phyloP scores from a whole-genome alignment of 2,329 filamentous ascomycete genomes.

The Moelleriella libera region DNA sequence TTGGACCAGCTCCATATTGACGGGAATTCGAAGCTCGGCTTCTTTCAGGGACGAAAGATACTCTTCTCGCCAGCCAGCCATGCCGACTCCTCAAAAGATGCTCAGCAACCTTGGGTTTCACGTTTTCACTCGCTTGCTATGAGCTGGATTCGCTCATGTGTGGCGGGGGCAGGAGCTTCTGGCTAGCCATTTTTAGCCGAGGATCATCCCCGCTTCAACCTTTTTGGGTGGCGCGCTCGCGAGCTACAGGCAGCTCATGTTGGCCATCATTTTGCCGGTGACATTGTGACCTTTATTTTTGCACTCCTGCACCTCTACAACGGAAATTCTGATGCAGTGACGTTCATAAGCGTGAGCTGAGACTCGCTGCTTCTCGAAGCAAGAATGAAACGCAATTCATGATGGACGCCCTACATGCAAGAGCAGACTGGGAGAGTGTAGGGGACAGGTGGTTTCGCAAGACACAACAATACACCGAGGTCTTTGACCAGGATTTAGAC shows the following conservation, averaged over 20 bases:
- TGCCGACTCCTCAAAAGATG: slow-evolving; percentile 10
- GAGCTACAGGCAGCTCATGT: too few relatives aligned
- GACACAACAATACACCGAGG: slow-evolving; percentile 77
- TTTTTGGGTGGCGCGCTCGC: not conserved
- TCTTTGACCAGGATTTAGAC: slow-evolving; percentile 89
- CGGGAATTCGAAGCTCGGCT: slow-evolving; percentile 50
- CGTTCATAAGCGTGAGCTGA: too few relatives aligned
- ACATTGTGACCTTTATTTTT: too few relatives aligned
- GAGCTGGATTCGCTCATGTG: too few relatives aligned
- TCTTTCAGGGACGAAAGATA: slow-evolving; percentile 64
- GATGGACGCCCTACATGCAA: slow-evolving; percentile 51
- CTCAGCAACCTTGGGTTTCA: not conserved
- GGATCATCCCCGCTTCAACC: not conserved
- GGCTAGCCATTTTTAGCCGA: not conserved
- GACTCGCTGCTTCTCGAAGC: too few relatives aligned
- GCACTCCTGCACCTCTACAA: too few relatives aligned
- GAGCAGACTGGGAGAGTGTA: slow-evolving; percentile 86
- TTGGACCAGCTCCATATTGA: slow-evolving; percentile 55
- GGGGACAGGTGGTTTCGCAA: slow-evolving; percentile 94
- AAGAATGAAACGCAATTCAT: slow-evolving; percentile 7
- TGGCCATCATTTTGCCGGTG: too few relatives aligned
- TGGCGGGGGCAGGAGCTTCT: not conserved
- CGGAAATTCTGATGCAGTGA: too few relatives aligned
- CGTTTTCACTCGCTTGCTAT: too few relatives aligned
- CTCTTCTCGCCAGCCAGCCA: slow-evolving; percentile 66